Evolutionary conservation across 768 basidiomycete genomes (phyloP).

Genomic region (Neoboletus magnificus): DNA sequence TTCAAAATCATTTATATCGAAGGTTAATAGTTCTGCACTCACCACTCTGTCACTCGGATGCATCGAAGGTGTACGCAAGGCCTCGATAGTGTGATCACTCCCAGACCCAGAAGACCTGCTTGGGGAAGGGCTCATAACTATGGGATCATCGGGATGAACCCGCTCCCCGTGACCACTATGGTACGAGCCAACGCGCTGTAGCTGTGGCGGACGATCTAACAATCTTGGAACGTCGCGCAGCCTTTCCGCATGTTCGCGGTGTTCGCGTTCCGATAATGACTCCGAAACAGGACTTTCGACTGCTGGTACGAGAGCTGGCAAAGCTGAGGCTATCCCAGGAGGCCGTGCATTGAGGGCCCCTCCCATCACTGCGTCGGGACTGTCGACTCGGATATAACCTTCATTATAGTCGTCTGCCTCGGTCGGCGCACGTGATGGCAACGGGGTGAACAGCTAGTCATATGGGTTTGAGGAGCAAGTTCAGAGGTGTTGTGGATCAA

Average conservation of each 20-base stretch:
- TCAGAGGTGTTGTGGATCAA: neutral
- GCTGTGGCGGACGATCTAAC: conserved; percentile 21
- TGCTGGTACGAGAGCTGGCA: conserved; percentile 23
- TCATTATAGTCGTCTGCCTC: conserved; percentile 32
- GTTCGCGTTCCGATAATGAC: conserved; percentile 23
- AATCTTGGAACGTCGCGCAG: conserved; percentile 21
- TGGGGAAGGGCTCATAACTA: conserved; percentile 20
- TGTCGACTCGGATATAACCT: conserved; percentile 31
- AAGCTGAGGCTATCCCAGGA: conserved; percentile 16
- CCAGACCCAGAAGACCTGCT: conserved; percentile 20
- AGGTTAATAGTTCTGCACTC: neutral
- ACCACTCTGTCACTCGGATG: conserved; percentile 30
- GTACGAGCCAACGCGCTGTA: conserved; percentile 18
- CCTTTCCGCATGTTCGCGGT: conserved; percentile 16
- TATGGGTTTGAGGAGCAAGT: conserved; percentile 6
- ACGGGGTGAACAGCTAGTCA: conserved; percentile 30
- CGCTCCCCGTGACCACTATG: conserved; percentile 20
- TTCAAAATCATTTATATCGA: neutral
- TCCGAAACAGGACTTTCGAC: conserved; percentile 21
- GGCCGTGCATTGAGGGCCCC: conserved; percentile 33
- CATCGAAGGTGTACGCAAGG: conserved; percentile 14
- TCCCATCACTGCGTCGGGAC: conserved; percentile 31
- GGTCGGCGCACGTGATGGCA: conserved; percentile 33
- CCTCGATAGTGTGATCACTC: conserved; percentile 34
- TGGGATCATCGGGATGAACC: conserved; percentile 15